Conservation (phyloP, 257 asterid genomes). For the Przewalskia tangutica region DNA sequence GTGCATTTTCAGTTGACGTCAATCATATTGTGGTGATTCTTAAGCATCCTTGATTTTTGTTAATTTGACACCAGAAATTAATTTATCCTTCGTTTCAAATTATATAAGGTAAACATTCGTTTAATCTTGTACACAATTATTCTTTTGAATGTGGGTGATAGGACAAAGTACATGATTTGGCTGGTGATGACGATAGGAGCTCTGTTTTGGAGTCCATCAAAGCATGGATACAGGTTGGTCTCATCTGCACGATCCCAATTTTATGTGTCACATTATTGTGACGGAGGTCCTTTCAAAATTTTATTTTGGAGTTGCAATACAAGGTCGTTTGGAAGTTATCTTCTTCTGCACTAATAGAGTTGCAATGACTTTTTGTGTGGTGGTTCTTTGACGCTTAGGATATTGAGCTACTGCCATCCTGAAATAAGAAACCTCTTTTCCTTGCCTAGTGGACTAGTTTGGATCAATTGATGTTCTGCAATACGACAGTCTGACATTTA, state of each 20-base stretch:
- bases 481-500: background rate
- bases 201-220: slow-evolving; percentile 73
- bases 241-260: slow-evolving; percentile 6
- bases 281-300: background rate
- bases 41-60: background rate
- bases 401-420: background rate
- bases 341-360: background rate
- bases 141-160: slow-evolving; percentile 18
- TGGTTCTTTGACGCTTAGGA: background rate
- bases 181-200: slow-evolving; percentile 85
- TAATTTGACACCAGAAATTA: background rate
- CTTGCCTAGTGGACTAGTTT: background rate
- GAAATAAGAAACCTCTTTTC: background rate
- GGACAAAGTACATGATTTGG: slow-evolving; percentile 86
- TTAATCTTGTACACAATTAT: slow-evolving; percentile 10
- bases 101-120: background rate
- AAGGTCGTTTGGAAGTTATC: background rate
- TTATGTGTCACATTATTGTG: background rate
- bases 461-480: background rate
- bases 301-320: background rate
- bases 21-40: background rate
- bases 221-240: slow-evolving; percentile 86
- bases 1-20: background rate
- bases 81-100: background rate
- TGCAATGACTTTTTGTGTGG: background rate